These are phyloP conservation scores for Teunomyces lycoperdinae DNA, from an alignment of 805 yeast species.

Conservation along the genomic window DNA sequence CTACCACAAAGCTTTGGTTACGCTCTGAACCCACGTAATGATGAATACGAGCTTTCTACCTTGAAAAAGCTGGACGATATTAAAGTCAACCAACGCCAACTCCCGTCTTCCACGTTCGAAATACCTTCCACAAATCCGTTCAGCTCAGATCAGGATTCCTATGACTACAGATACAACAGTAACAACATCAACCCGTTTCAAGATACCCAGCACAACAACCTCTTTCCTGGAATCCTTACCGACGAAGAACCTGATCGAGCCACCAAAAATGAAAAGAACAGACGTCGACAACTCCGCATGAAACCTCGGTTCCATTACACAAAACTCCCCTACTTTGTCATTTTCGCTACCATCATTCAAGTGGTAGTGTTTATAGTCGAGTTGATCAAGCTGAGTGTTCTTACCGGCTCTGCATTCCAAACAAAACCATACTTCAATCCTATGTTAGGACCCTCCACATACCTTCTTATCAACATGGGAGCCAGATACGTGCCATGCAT, in stretches of 20 bases:
- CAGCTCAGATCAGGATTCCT: not conserved
- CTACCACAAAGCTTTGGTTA: not conserved
- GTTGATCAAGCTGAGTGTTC: constrained; percentile 50
- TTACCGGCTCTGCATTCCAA: constrained; percentile 65
- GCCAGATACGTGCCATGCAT: constrained; percentile 72
- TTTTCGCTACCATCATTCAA: constrained; percentile 45
- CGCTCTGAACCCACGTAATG: not conserved
- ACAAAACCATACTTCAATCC: constrained; percentile 74
- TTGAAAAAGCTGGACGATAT: not conserved
- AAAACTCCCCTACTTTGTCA: constrained; percentile 40
- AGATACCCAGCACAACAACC: constrained; percentile 1
- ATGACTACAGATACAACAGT: not conserved
- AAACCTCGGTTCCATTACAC: constrained; percentile 34
- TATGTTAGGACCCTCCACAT: constrained; percentile 74
- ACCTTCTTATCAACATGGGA: constrained; percentile 65
- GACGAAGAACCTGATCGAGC: not conserved
- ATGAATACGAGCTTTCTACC: constrained; percentile 9
- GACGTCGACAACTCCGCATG: constrained; percentile 21
- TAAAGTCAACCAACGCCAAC: not conserved
- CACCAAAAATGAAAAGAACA: constrained; percentile 11
- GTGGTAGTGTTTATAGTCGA: constrained; percentile 60
- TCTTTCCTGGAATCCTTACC: not conserved
- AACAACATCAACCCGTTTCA: not conserved
- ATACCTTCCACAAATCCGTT: constrained; percentile 7
- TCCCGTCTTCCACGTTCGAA: not conserved